Evolutionary conservation across 2,329 filamentous ascomycete genomes (phyloP).

Genomic region (Dothistroma pini): DNA sequence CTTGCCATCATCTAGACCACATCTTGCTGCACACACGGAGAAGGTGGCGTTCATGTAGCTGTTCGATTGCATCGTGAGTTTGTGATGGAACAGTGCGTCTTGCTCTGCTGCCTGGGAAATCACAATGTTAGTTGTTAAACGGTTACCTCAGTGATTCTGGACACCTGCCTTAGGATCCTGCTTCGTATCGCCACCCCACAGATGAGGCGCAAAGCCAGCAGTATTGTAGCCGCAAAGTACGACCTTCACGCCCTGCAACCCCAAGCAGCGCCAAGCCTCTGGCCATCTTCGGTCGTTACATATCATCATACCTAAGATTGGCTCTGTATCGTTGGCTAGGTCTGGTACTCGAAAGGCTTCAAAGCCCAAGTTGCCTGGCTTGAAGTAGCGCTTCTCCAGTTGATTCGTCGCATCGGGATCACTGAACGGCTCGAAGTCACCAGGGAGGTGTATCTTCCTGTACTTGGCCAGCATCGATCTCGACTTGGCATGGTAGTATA

Average conservation of each 20-base stretch:
- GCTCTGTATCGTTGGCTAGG: slow-evolving; percentile 39
- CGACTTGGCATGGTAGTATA: slow-evolving; percentile 50
- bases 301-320: slow-evolving; percentile 53
- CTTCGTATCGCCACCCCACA: slow-evolving; percentile 39
- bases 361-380: slow-evolving; percentile 51
- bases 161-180: slow-evolving; percentile 31
- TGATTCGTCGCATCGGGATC: slow-evolving; percentile 47
- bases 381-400: slow-evolving; percentile 54
- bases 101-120: slow-evolving; percentile 40
- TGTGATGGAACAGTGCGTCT: slow-evolving; percentile 50
- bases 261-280: slow-evolving; percentile 50
- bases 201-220: slow-evolving; percentile 46
- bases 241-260: slow-evolving; percentile 49
- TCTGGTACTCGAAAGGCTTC: slow-evolving; percentile 50
- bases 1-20: slow-evolving; percentile 48
- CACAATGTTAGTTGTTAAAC: not conserved
- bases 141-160: not conserved
- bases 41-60: slow-evolving; percentile 52
- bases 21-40: slow-evolving; percentile 48
- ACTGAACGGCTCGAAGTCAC: slow-evolving; percentile 47
- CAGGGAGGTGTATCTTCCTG: slow-evolving; percentile 53
- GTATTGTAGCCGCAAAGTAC: slow-evolving; percentile 53
- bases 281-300: slow-evolving; percentile 55
- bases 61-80: slow-evolving; percentile 48
- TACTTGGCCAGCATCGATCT: slow-evolving; percentile 48